Conservation (phyloP, 306 rosid species). For the Cucumis cinereus region DNA sequence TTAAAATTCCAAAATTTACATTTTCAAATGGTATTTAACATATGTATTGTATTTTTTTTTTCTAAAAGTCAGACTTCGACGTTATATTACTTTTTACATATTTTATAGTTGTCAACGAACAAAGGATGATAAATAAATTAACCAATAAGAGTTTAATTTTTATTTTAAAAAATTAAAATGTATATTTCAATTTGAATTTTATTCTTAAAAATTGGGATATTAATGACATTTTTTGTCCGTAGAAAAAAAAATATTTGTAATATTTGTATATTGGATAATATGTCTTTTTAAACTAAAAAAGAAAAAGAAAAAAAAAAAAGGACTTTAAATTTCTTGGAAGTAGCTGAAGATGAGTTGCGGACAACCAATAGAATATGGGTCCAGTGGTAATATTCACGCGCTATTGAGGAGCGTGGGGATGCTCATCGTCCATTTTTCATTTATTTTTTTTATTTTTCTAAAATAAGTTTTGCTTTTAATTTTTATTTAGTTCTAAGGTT, state of each 20-base stretch:
- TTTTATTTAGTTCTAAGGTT: no score
- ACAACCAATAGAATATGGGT: constrained; percentile 8
- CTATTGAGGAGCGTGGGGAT: not conserved
- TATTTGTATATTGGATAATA: not conserved
- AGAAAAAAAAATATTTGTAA: not conserved
- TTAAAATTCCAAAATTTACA: not conserved
- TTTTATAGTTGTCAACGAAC: no score
- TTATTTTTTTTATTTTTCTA: no score
- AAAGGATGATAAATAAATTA: no score
- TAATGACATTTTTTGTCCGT: not conserved
- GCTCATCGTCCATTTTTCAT: not conserved
- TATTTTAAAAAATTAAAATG: no score
- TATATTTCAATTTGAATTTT: no score
- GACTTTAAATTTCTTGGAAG: not conserved
- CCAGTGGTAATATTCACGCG: constrained; percentile 3
- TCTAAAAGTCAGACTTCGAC: not conserved
- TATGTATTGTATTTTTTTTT: not conserved
- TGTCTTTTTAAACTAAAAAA: not conserved
- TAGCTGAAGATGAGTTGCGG: not conserved
- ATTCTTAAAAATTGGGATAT: not conserved
- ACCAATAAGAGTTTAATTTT: no score
- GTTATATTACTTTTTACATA: no score
- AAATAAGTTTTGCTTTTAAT: no score
- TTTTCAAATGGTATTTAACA: not conserved
- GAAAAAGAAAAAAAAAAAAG: not conserved